phyloP scores from a whole-genome alignment of 805 yeast genomes.

The Yarrowia sp. region DNA sequence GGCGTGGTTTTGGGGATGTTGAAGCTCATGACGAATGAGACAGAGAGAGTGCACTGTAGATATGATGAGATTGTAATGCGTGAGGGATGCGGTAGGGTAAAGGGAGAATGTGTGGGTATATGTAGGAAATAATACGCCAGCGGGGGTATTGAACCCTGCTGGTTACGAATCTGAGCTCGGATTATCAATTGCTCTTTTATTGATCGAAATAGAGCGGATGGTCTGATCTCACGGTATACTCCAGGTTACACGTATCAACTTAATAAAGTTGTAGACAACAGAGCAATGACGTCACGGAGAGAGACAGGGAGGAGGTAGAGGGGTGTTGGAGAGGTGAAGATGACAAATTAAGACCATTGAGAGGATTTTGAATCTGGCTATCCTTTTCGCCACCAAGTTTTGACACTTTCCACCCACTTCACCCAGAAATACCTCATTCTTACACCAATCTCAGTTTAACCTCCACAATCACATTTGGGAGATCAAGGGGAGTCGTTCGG shows the following conservation, averaged over 20 bases:
- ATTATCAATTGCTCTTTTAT: too few species aligned
- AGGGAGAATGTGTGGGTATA: neutral
- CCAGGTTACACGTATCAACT: slow-evolving; percentile 13
- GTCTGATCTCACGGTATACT: too few species aligned
- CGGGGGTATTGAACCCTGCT: too few species aligned
- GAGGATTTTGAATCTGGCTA: too few species aligned
- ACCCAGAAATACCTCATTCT: too few species aligned
- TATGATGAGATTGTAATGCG: neutral
- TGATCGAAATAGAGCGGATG: neutral
- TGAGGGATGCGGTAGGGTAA: slow-evolving; percentile 11
- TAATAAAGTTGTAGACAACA: neutral
- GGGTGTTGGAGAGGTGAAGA: too few species aligned
- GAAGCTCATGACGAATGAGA: slow-evolving; percentile 39
- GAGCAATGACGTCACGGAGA: slow-evolving; percentile 6
- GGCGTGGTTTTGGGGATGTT: slow-evolving; percentile 40
- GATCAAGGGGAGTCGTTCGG: neutral
- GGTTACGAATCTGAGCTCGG: too few species aligned
- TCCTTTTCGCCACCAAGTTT: too few species aligned
- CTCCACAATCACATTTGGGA: neutral
- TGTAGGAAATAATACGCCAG: too few species aligned
- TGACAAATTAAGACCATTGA: too few species aligned
- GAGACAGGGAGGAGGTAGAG: neutral
- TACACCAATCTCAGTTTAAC: too few species aligned
- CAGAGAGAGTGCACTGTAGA: neutral
- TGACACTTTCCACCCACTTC: too few species aligned